phyloP scores from a whole-genome alignment of 371 early-diverging fungal genomes.

The Haplosporangium sp. region DNA sequence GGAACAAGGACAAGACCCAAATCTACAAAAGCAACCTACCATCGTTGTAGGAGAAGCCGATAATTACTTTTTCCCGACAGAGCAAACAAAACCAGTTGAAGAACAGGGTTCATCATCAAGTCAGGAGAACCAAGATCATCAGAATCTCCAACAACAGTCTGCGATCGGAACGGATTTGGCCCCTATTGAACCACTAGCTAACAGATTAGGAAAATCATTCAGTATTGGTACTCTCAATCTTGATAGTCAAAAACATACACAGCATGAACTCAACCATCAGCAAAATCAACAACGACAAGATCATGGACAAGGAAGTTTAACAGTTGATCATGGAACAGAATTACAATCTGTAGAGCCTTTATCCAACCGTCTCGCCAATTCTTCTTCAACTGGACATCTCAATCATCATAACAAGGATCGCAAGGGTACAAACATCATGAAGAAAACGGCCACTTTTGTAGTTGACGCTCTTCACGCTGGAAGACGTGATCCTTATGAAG shows the following conservation, averaged over 20 bases:
- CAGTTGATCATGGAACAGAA: background rate
- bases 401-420: background rate
- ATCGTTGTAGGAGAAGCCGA: slow-evolving; percentile 28
- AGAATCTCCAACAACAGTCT: no score
- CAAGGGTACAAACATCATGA: background rate
- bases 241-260: background rate
- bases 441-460: slow-evolving; percentile 29
- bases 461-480: slow-evolving; percentile 24
- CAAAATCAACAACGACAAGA: slow-evolving; percentile 8
- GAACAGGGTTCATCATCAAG: no score
- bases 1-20: no score
- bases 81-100: background rate
- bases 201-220: no score
- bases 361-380: slow-evolving; percentile 5
- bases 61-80: slow-evolving; percentile 41
- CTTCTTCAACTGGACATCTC: background rate
- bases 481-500: slow-evolving; percentile 9
- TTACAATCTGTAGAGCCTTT: slow-evolving; percentile 17
- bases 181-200: no score
- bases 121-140: background rate
- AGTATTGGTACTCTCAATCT: no score
- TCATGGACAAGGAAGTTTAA: background rate
- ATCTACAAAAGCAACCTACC: slow-evolving; percentile 5
- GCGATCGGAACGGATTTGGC: no score
- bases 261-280: background rate